These are phyloP conservation scores for Prosopis cineraria DNA, from an alignment of 306 rosid genomes.

Conservation along the genomic window DNA sequence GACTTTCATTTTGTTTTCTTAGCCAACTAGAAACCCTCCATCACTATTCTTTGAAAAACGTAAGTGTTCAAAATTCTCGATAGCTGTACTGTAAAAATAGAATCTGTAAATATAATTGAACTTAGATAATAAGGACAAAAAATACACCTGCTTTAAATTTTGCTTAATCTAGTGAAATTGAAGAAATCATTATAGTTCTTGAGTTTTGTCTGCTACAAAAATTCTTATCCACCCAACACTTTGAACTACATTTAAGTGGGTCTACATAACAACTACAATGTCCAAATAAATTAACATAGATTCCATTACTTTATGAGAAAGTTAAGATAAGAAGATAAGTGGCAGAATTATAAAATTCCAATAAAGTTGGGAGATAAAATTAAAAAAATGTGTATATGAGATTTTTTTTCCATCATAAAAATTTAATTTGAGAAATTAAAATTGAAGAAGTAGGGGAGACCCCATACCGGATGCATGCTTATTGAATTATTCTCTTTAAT, in stretches of 20 bases:
- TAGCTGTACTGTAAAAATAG: background rate
- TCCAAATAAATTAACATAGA: background rate
- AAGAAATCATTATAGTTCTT: background rate
- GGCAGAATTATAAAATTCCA: background rate
- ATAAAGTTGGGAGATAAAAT: background rate
- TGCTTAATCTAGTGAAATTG: background rate
- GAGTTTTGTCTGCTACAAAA: background rate
- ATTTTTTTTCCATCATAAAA: background rate
- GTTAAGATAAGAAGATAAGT: background rate
- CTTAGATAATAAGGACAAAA: background rate
- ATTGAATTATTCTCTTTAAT: too few relatives aligned
- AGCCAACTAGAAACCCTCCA: background rate
- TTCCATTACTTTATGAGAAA: background rate
- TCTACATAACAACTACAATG: background rate
- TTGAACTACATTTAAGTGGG: background rate
- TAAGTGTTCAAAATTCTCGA: background rate
- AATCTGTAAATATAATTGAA: background rate
- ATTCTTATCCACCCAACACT: background rate
- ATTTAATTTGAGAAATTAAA: background rate
- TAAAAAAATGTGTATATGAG: background rate
- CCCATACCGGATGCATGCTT: background rate
- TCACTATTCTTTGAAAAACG: background rate
- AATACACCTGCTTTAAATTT: background rate
- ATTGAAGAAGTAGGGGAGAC: background rate
- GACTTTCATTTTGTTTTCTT: background rate